phyloP scores from a whole-genome alignment of 148 eudicot species.

The Cornus kousa region DNA sequence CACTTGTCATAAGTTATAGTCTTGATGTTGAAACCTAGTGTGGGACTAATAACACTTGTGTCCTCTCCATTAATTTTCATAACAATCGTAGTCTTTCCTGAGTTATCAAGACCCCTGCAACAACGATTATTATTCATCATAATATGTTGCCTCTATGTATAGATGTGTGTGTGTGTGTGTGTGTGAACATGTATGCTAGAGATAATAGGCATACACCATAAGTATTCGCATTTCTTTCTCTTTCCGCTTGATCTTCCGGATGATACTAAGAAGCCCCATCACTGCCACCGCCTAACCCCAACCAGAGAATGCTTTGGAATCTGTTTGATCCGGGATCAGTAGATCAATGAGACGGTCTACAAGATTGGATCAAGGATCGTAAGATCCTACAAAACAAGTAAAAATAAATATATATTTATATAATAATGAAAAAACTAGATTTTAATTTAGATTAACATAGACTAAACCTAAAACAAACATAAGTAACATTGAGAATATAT shows the following conservation, averaged over 20 bases:
- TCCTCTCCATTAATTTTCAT: slow-evolving; percentile 84
- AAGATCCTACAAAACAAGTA: no score
- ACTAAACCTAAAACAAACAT: no score
- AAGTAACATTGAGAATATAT: no score
- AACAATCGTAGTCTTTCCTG: slow-evolving; percentile 94
- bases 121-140: slow-evolving; percentile 2
- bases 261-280: slow-evolving; percentile 97
- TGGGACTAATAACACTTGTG: slow-evolving; percentile 81
- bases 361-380: no score
- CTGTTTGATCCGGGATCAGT: no score
- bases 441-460: no score
- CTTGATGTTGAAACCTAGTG: slow-evolving; percentile 88
- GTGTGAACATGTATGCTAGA: no score
- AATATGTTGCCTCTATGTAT: no score
- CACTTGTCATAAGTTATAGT: slow-evolving; percentile 81
- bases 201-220: slow-evolving; percentile 70
- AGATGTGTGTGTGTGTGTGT: no score
- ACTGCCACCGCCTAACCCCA: neutral
- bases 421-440: no score
- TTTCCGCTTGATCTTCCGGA: slow-evolving; percentile 84
- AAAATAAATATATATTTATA: no score
- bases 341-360: no score
- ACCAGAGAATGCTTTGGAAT: neutral
- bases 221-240: slow-evolving; percentile 98
- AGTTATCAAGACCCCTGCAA: slow-evolving; percentile 80